Base-by-base conservation (phyloP, 176 grass and related monocot species). In the Carex littledalei region DNA sequence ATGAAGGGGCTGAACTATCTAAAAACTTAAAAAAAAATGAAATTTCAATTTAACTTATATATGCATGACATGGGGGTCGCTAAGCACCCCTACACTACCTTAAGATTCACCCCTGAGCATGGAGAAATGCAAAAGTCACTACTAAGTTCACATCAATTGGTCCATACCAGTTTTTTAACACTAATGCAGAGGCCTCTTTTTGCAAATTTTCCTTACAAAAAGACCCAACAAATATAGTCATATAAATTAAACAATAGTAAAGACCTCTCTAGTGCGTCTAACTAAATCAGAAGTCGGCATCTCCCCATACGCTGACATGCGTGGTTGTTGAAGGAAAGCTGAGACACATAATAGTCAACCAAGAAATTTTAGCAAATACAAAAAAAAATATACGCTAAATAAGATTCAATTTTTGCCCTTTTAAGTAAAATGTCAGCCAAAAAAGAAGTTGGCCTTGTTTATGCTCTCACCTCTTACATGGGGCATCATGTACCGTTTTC, bases 401-500 rank as follows among this genome's bases (percentile, higher is more conserved):
- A 83, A 43, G 9, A 49, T 43, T 3, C 21, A 74, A 49, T 13
- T 63, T 43, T 43, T 62, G 2, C 45, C 84, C 52, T 59, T 45
- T 8, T 13, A 26, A 47, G 52, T 49, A 65, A 29, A 53, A 78
- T 56, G 8, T 77, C 34, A 85, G 8, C 56, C 8, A 43, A 67
- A 43, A 67, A 63, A 59, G 22, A n/a, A 39, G 4, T 54, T 64
- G 68, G 57, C 10, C 22, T 80, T 71, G 32, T 67, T 62, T 84
- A 11, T 55, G 26, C 76, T 80, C 60, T 84, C 86, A 95, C 96
- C 93, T 90, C 86, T 89, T 18, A 91, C 87, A 94, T 93, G 90
- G 78, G 93, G 96, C 77, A 99, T 90, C 93, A 95, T 95, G 90
- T 93, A 99, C 16, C 96, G 93, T 89, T 91, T 95, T 79, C 96